Conservation (phyloP, 805 yeast genomes). For the Pichia scutulata region DNA sequence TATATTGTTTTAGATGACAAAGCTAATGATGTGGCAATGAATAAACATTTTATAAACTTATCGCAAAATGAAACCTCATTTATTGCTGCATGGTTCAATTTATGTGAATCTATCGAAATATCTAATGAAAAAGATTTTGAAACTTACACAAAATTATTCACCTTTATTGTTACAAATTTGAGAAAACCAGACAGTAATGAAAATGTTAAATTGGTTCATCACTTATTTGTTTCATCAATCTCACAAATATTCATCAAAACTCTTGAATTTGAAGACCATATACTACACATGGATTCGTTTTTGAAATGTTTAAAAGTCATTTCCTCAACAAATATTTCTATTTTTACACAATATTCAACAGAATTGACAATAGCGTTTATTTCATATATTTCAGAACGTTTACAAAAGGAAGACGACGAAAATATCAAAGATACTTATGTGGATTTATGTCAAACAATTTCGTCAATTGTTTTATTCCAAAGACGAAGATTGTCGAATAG, state of each 20-base stretch:
- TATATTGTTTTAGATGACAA: conserved; percentile 14
- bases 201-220: background rate
- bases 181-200: background rate
- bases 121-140: background rate
- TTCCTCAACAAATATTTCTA: conserved; percentile 46
- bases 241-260: conserved; percentile 3
- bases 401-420: conserved; percentile 1
- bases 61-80: background rate
- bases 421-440: conserved; percentile 21
- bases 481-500: conserved; percentile 64
- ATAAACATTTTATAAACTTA: background rate
- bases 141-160: conserved; percentile 1
- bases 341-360: conserved; percentile 55
- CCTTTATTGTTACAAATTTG: conserved; percentile 3
- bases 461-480: conserved; percentile 58
- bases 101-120: conserved; percentile 2
- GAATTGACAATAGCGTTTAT: conserved; percentile 37
- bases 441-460: conserved; percentile 40
- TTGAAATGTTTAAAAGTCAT: conserved; percentile 32
- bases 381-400: conserved; percentile 7
- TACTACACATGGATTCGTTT: conserved; percentile 2
- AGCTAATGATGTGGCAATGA: background rate
- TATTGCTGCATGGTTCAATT: conserved; percentile 5
- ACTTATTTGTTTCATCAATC: background rate
- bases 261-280: background rate